These are phyloP conservation scores for Linum trigynum DNA, from an alignment of 345 rosid species.

Conservation along the genomic window DNA sequence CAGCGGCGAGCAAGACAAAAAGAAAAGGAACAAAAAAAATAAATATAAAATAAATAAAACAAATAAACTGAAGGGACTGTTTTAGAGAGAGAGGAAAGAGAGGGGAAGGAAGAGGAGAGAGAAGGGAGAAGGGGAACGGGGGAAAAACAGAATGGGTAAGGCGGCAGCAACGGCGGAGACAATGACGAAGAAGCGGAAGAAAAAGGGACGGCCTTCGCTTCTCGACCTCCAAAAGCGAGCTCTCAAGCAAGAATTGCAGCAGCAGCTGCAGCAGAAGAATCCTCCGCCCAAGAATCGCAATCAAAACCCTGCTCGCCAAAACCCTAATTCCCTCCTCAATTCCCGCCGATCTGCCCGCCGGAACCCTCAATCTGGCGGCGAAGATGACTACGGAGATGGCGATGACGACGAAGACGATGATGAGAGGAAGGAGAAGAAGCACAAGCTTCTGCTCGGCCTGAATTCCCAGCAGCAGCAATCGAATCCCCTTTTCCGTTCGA, in stretches of 20 bases:
- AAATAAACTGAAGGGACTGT: slow-evolving; percentile 21
- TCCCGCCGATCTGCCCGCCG: slow-evolving; percentile 50
- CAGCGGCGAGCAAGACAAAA: not conserved
- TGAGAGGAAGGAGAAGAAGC: slow-evolving; percentile 70
- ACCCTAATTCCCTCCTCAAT: slow-evolving; percentile 45
- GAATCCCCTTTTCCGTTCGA: slow-evolving; percentile 13
- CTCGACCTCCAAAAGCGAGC: slow-evolving; percentile 88
- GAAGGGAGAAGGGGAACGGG: slow-evolving; percentile 19
- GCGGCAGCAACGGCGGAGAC: slow-evolving; percentile 33
- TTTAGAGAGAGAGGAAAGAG: slow-evolving; percentile 7
- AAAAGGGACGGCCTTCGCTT: slow-evolving; percentile 95
- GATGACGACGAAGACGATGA: slow-evolving; percentile 55
- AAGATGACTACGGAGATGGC: slow-evolving; percentile 1
- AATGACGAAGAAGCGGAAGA: slow-evolving; percentile 78
- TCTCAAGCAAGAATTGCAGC: slow-evolving; percentile 56
- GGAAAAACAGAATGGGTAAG: slow-evolving; percentile 23
- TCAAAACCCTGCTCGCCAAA: slow-evolving; percentile 30
- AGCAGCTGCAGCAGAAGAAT: slow-evolving; percentile 12
- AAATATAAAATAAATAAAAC: slow-evolving; percentile 12
- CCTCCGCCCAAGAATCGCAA: not conserved
- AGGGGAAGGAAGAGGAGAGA: slow-evolving; percentile 13
- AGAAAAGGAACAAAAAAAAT: slow-evolving; percentile 6
- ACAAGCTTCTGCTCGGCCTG: slow-evolving; percentile 52
- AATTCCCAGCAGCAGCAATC: slow-evolving; percentile 33
- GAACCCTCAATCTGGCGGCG: slow-evolving; percentile 30